Conservation (phyloP, 805 yeast genomes). For the Yarrowia sp. region DNA sequence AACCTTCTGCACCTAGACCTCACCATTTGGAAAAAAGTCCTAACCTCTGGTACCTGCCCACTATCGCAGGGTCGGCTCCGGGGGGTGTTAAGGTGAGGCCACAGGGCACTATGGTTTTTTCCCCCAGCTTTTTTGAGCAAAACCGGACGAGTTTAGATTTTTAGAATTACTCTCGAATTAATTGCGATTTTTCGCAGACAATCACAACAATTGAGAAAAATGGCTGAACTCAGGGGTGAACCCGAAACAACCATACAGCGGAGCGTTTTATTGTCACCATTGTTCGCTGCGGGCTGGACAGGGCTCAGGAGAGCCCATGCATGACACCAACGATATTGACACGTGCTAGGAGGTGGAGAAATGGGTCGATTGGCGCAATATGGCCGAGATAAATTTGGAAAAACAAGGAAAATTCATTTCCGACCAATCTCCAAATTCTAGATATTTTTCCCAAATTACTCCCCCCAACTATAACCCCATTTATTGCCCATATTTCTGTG, state of each 20-base stretch:
- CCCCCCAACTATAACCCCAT: not conserved
- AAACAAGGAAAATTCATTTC: not conserved
- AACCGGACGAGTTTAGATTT: no score
- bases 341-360: not conserved
- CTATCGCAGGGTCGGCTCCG: not conserved
- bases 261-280: constrained; percentile 9
- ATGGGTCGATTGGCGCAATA: not conserved
- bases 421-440: no score
- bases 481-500: not conserved
- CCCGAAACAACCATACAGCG: not conserved
- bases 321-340: not conserved
- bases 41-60: not conserved
- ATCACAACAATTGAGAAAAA: no score
- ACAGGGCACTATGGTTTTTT: no score
- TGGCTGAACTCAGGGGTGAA: not conserved
- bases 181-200: no score
- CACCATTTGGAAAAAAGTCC: not conserved
- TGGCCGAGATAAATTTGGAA: not conserved
- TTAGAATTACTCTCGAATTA: no score
- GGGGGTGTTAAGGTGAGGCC: not conserved
- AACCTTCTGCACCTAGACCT: not conserved
- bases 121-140: no score
- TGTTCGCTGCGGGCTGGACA: not conserved
- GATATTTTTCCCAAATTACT: no score
- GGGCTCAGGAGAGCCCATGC: constrained; percentile 9